A percentile compares a stretch with the other conserved stretches of the same genome.
phyloP scores from a whole-genome alignment of 768 basidiomycete species.

The Xerocomellus chrysenteron region DNA sequence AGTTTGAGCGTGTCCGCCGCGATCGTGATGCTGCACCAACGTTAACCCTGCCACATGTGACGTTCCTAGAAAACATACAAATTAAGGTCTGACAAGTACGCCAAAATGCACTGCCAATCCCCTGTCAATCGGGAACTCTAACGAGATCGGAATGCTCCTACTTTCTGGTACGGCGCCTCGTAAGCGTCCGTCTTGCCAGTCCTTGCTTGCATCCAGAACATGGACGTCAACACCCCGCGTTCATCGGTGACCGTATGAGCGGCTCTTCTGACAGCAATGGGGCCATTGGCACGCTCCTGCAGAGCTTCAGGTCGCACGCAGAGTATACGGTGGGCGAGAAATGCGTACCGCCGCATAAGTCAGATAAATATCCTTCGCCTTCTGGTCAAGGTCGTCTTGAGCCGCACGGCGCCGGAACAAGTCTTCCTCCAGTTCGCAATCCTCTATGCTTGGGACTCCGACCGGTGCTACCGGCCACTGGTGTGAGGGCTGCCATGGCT shows the following conservation, averaged over 20 bases:
- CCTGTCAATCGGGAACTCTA: background rate
- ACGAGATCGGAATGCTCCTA: slow-evolving; percentile 21
- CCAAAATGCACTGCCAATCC: slow-evolving; percentile 64
- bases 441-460: slow-evolving; percentile 50
- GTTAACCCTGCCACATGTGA: slow-evolving; percentile 3
- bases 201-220: slow-evolving; percentile 82
- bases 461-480: slow-evolving; percentile 75
- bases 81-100: slow-evolving; percentile 75
- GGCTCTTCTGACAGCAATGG: slow-evolving; percentile 63
- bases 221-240: slow-evolving; percentile 51
- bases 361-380: slow-evolving; percentile 33
- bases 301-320: slow-evolving; percentile 28
- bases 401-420: slow-evolving; percentile 27
- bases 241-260: slow-evolving; percentile 39
- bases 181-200: slow-evolving; percentile 56
- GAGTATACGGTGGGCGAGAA: slow-evolving; percentile 13
- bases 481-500: slow-evolving; percentile 68
- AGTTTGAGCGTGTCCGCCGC: slow-evolving; percentile 56
- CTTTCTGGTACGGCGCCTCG: slow-evolving; percentile 76
- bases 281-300: slow-evolving; percentile 67
- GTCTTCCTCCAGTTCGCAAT: slow-evolving; percentile 61
- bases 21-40: slow-evolving; percentile 49
- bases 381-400: slow-evolving; percentile 34
- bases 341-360: slow-evolving; percentile 27
- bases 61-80: slow-evolving; percentile 52